Evolutionary conservation across 202 grass and related monocot genomes (phyloP).

Genomic region (Dendrocalamus latiflorus): DNA sequence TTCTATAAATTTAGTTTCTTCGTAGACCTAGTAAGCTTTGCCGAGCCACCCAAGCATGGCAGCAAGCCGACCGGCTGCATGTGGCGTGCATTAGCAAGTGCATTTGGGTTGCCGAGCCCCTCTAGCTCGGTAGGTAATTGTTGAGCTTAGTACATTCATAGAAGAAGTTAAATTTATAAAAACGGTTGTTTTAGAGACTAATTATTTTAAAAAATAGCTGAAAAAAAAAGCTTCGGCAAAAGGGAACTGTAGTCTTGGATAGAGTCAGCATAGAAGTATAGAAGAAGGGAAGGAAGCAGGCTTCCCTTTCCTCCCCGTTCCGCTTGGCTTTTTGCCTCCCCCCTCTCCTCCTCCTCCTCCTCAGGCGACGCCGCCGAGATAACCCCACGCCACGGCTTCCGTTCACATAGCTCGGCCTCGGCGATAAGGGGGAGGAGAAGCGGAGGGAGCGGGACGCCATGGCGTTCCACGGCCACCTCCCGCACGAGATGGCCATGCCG

Average conservation of each 20-base stretch:
- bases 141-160: no score
- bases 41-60: no score
- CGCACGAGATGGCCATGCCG: slow-evolving; percentile 54
- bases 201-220: no score
- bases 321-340: slow-evolving; percentile 21
- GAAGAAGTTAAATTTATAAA: no score
- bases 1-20: no score
- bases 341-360: slow-evolving; percentile 5
- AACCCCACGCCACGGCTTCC: not conserved
- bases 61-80: no score
- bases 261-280: not conserved
- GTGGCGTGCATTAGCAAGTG: no score
- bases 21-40: no score
- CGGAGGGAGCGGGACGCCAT: slow-evolving; percentile 6
- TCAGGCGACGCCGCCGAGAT: slow-evolving; percentile 23
- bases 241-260: not conserved
- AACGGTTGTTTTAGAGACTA: no score
- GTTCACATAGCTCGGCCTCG: not conserved
- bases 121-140: no score
- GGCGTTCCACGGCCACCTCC: slow-evolving; percentile 64
- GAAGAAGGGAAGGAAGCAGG: not conserved
- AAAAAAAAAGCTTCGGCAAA: no score
- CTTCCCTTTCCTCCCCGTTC: not conserved
- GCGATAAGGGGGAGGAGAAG: not conserved
- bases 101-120: no score